Base-by-base conservation (phyloP, 78 protist species). In the Dictyostelium discoideum region DNA sequence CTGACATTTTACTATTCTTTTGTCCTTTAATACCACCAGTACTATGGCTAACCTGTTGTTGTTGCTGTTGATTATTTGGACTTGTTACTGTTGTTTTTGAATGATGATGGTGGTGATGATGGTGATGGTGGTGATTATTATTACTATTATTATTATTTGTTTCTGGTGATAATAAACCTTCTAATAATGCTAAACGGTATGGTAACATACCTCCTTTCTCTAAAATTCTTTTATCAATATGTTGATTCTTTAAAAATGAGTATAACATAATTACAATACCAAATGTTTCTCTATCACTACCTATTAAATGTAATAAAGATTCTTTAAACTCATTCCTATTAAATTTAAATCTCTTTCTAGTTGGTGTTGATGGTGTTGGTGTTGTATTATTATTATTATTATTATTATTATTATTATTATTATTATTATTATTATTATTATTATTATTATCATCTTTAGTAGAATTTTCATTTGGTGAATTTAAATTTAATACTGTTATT, bases 121-220 rank as follows among this genome's bases (percentile, higher is more conserved):
- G n/a, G 5, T 54, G 40, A 29, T 74, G 46, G 24, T 37, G 46
- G 5, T 74, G 46, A 77, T 40, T 77, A 40, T 40, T 77, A 77
- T 18, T 40, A 22, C 24, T n/a, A 24, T 39, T 69, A 5, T 5
- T 16, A 18, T 4, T 39, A 14, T 29, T 44, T 11, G 85, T 24
- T 69, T 90, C 94, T 16, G 94, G 94, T 50, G 94, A 90, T 39
- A 90, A 82, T 22, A 94, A 82, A 32, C 92, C 87, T 4, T 94
- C 85, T 13, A 94, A 54, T 13, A 94, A 40, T 67, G 92, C 88
- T 67, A 94, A 42, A 22, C 93, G 60, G 3, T 94, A 94, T 20
- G 97, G 97, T 20, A 94, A 54, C 29, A 94, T 26, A n/a, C 97
- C 97, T 46, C 92, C 88, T 10, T 24, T 69, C 37, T 94, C 97